A percentile compares a stretch with the other conserved stretches of the same genome.
phyloP scores from a whole-genome alignment of 306 rosid species.

The Abrus pulchellus region DNA sequence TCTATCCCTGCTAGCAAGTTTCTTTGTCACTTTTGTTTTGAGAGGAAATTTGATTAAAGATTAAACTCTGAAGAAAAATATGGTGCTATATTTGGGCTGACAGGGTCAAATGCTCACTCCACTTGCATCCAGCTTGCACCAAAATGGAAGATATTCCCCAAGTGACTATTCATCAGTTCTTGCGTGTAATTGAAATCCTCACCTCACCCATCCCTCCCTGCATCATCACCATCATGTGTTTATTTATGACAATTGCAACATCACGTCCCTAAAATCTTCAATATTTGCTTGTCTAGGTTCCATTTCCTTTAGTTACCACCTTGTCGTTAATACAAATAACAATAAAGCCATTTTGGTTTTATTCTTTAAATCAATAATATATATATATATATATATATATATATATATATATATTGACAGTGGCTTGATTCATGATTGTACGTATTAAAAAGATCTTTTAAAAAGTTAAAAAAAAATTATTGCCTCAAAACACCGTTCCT shows the following conservation, averaged over 20 bases:
- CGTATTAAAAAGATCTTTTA: too few relatives aligned
- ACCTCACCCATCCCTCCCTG: slow-evolving; percentile 54
- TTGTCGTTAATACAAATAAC: neutral
- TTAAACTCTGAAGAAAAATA: slow-evolving; percentile 37
- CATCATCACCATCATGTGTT: slow-evolving; percentile 53
- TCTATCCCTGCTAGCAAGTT: too few relatives aligned
- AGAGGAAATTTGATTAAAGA: slow-evolving; percentile 24
- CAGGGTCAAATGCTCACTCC: slow-evolving; percentile 67
- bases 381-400: too few relatives aligned
- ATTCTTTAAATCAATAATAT: too few relatives aligned
- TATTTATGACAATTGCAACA: slow-evolving; percentile 61
- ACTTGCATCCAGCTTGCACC: slow-evolving; percentile 61
- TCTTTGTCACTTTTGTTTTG: neutral
- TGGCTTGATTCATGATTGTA: too few relatives aligned
- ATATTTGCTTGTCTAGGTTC: slow-evolving; percentile 25
- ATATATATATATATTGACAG: too few relatives aligned
- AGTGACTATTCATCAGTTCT: slow-evolving; percentile 56
- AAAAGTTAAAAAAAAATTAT: too few relatives aligned
- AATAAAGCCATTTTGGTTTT: too few relatives aligned
- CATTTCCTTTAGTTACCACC: neutral
- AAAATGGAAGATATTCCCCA: slow-evolving; percentile 59
- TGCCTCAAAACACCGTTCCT: too few relatives aligned
- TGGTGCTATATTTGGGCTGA: slow-evolving; percentile 65
- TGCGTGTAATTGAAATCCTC: slow-evolving; percentile 53
- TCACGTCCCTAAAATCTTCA: slow-evolving; percentile 47